Conservation (phyloP, 805 yeast genomes). For the Saturnispora saitoi region DNA sequence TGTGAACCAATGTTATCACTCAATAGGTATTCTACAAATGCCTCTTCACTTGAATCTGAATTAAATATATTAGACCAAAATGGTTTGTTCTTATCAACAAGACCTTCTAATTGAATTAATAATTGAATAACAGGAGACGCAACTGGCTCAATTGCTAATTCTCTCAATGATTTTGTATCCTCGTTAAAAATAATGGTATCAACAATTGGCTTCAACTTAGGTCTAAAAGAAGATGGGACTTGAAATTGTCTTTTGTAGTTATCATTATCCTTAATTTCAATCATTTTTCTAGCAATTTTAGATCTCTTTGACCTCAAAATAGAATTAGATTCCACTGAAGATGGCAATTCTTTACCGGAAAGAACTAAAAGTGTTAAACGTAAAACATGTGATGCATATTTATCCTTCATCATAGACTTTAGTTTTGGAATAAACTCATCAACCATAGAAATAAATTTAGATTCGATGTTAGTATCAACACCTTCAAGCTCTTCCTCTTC, state of each 20-base stretch:
- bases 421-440: slow-evolving; percentile 57
- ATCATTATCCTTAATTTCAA: slow-evolving; percentile 71
- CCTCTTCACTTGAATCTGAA: slow-evolving; percentile 54
- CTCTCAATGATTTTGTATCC: slow-evolving; percentile 47
- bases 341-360: slow-evolving; percentile 72
- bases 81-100: slow-evolving; percentile 63
- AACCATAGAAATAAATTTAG: slow-evolving; percentile 53
- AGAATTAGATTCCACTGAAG: slow-evolving; percentile 58
- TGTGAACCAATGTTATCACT: slow-evolving; percentile 92
- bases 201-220: slow-evolving; percentile 45
- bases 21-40: slow-evolving; percentile 74
- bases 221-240: slow-evolving; percentile 62
- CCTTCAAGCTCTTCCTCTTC: slow-evolving; percentile 29
- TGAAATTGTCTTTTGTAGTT: slow-evolving; percentile 61
- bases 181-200: slow-evolving; percentile 31
- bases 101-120: slow-evolving; percentile 70
- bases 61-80: slow-evolving; percentile 60
- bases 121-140: slow-evolving; percentile 86
- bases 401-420: slow-evolving; percentile 55
- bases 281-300: slow-evolving; percentile 87
- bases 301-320: slow-evolving; percentile 75
- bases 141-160: slow-evolving; percentile 64
- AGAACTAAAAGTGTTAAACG: slow-evolving; percentile 63
- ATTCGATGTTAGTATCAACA: slow-evolving; percentile 51
- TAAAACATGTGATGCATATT: slow-evolving; percentile 83